Percentiles rank a stretch among this genome's conserved stretches.
Conservation (phyloP, 306 rosid genomes). For the Pterocarpus macrocarpus region DNA sequence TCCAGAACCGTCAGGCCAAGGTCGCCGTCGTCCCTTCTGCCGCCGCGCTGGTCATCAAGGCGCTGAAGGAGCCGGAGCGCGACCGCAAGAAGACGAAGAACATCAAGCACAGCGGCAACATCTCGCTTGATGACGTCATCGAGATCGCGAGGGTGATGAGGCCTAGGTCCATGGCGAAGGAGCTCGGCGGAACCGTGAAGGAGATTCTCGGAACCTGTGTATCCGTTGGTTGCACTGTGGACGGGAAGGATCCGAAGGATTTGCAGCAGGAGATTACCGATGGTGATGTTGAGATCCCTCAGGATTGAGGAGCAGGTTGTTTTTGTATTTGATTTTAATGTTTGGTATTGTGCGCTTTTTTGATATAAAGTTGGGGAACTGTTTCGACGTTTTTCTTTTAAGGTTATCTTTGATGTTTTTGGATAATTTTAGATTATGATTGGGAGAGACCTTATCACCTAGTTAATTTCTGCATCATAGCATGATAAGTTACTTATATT, state of each 20-base stretch:
- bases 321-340: not conserved
- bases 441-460: slow-evolving; percentile 26
- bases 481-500: slow-evolving; percentile 9
- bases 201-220: slow-evolving; percentile 92
- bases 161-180: slow-evolving; percentile 90
- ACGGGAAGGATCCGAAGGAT: slow-evolving; percentile 88
- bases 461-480: slow-evolving; percentile 12
- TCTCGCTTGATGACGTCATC: slow-evolving; percentile 85
- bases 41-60: slow-evolving; percentile 89
- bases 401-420: slow-evolving; percentile 20
- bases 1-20: slow-evolving; percentile 94
- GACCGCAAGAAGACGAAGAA: slow-evolving; percentile 87
- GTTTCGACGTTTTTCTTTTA: slow-evolving; percentile 37
- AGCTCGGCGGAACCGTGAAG: slow-evolving; percentile 73
- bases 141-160: slow-evolving; percentile 86
- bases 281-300: slow-evolving; percentile 86
- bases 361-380: slow-evolving; percentile 46
- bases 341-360: slow-evolving; percentile 17
- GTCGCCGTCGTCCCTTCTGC: slow-evolving; percentile 94
- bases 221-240: slow-evolving; percentile 91
- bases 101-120: slow-evolving; percentile 85
- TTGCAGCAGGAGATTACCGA: slow-evolving; percentile 83
- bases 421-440: slow-evolving; percentile 53
- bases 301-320: slow-evolving; percentile 57
- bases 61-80: slow-evolving; percentile 89